A percentile compares a stretch with the other conserved stretches of the same genome.
phyloP scores from a whole-genome alignment of 495 filamentous ascomycete genomes.

The Penicillium paxilli region DNA sequence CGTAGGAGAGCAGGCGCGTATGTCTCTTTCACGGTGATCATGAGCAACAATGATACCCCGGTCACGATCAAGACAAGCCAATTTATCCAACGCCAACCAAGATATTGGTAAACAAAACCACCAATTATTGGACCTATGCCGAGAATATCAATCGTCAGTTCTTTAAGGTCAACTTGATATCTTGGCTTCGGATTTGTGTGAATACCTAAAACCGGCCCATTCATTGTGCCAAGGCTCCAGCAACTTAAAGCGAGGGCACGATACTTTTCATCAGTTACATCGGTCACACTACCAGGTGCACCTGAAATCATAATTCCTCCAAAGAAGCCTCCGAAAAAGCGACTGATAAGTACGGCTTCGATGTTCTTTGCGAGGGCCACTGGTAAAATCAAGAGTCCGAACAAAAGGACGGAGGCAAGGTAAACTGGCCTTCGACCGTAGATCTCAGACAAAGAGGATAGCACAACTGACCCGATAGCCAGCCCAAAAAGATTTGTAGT shows the following conservation, averaged over 20 bases:
- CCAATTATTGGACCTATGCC: slow-evolving; percentile 61
- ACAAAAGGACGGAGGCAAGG: slow-evolving; percentile 58
- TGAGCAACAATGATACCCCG: slow-evolving; percentile 51
- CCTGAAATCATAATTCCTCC: slow-evolving; percentile 68
- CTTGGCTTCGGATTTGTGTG: too few species aligned
- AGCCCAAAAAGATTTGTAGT: slow-evolving; percentile 72
- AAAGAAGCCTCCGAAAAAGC: slow-evolving; percentile 61
- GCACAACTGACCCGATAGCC: slow-evolving; percentile 64
- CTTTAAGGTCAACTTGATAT: too few species aligned
- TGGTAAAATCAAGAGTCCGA: slow-evolving; percentile 64
- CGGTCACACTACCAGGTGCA: slow-evolving; percentile 72
- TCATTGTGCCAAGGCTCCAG: slow-evolving; percentile 71
- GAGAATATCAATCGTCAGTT: not conserved
- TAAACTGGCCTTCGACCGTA: slow-evolving; percentile 73
- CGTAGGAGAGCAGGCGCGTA: slow-evolving; percentile 69
- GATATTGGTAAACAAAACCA: slow-evolving; percentile 66
- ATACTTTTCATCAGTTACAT: slow-evolving; percentile 66
- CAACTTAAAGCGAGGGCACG: slow-evolving; percentile 67
- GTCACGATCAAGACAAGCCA: slow-evolving; percentile 76
- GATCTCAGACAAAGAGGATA: slow-evolving; percentile 76
- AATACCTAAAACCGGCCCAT: slow-evolving; percentile 60
- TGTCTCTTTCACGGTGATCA: slow-evolving; percentile 57
- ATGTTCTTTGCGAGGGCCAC: slow-evolving; percentile 68
- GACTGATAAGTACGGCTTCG: slow-evolving; percentile 59
- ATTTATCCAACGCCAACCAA: slow-evolving; percentile 87